Conservation (phyloP, 2,329 filamentous ascomycete species). For the Fusarium anguioides region DNA sequence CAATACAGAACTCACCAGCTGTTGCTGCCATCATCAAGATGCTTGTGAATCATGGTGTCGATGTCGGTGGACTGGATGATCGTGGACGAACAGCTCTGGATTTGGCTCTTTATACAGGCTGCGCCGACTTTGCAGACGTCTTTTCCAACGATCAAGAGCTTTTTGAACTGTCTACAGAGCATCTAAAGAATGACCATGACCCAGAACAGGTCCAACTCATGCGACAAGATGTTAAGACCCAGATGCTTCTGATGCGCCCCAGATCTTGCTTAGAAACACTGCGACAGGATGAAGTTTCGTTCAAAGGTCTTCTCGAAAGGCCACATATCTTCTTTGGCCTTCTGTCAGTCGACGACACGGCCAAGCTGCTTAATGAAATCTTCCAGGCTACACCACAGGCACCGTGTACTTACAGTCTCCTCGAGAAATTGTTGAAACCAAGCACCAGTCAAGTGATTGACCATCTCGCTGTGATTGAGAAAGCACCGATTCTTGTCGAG, state of each 20-base stretch:
- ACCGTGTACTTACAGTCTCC: not conserved
- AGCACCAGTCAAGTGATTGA: not conserved
- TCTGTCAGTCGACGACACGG: slow-evolving; percentile 4
- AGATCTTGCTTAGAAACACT: not conserved
- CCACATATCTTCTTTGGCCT: slow-evolving; percentile 9
- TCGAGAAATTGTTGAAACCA: slow-evolving; percentile 12
- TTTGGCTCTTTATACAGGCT: slow-evolving; percentile 17
- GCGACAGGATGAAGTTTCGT: not conserved
- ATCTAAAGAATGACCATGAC: not conserved
- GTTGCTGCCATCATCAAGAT: slow-evolving; percentile 17
- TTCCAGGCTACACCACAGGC: not conserved
- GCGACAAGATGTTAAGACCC: not conserved
- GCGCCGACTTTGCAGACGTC: slow-evolving; percentile 14
- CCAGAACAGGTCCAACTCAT: not conserved
- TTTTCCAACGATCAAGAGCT: slow-evolving; percentile 21
- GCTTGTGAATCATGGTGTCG: slow-evolving; percentile 8
- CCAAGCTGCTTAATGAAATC: not conserved
- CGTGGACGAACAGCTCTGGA: slow-evolving; percentile 20
- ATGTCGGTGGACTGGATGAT: not conserved
- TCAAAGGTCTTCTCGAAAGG: not conserved
- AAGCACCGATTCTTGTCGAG: not conserved
- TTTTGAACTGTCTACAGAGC: not conserved
- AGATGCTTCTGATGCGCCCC: slow-evolving; percentile 26
- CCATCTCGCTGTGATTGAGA: slow-evolving; percentile 2
- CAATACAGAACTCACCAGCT: not conserved